These are phyloP conservation scores for Helianthus tuberosus DNA, from an alignment of 129 eudicot species.

Conservation along the genomic window DNA sequence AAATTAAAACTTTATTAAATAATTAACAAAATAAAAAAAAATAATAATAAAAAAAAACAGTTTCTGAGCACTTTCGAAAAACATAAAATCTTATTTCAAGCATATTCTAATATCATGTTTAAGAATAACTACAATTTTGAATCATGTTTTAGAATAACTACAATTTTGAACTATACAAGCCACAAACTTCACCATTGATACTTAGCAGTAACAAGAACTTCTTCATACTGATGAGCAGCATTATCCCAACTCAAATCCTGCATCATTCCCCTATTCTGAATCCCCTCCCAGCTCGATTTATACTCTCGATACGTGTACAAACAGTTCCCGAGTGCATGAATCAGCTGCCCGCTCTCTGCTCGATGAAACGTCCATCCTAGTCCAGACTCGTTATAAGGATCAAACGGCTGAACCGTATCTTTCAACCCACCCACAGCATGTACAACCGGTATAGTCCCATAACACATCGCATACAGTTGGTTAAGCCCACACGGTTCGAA, in stretches of 20 bases:
- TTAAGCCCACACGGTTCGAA: constrained; percentile 98
- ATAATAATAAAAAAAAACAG: background rate
- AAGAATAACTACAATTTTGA: background rate
- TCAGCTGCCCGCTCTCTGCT: constrained; percentile 63
- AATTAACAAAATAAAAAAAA: background rate
- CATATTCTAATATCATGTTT: background rate
- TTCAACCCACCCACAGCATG: constrained; percentile 97
- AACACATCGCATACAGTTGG: constrained; percentile 87
- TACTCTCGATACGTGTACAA: constrained; percentile 69
- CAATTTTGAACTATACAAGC: background rate
- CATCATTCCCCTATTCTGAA: constrained; percentile 81
- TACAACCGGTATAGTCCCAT: constrained; percentile 87
- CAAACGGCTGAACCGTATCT: constrained; percentile 85
- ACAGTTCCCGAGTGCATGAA: constrained; percentile 82
- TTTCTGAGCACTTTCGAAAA: background rate
- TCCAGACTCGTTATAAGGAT: constrained; percentile 76
- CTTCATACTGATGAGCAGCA: constrained; percentile 74
- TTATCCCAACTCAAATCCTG: constrained; percentile 87
- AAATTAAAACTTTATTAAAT: background rate
- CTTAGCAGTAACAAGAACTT: constrained; percentile 84
- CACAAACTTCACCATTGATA: constrained; percentile 66
- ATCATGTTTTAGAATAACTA: background rate
- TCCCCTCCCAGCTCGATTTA: constrained; percentile 78
- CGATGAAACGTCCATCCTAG: constrained; percentile 83
- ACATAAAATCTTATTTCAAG: background rate